Percentiles rank a stretch among this genome's conserved stretches.
Conservation (phyloP, 2,329 filamentous ascomycete genomes). For the Venturia pyrina region DNA sequence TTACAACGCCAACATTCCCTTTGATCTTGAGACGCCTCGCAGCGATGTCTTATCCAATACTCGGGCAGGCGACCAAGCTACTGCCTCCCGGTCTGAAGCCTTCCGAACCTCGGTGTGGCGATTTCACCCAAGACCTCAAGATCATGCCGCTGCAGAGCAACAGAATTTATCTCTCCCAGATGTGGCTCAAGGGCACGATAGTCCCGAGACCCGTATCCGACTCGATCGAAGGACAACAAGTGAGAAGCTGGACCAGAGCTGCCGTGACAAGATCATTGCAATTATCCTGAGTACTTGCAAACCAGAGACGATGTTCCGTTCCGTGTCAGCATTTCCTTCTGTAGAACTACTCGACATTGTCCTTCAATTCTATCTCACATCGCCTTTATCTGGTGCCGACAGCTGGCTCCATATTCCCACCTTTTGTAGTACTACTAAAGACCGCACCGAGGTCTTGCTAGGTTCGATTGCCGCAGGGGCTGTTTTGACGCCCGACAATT, state of each 20-base stretch:
- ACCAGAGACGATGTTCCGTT: slow-evolving; percentile 37
- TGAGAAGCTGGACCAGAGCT: slow-evolving; percentile 31
- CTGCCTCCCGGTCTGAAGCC: slow-evolving; percentile 16
- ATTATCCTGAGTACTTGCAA: slow-evolving; percentile 53
- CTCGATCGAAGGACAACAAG: slow-evolving; percentile 31
- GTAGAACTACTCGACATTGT: slow-evolving; percentile 51
- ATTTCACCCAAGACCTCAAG: slow-evolving; percentile 27
- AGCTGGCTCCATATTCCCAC: slow-evolving; percentile 54
- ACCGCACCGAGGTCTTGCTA: slow-evolving; percentile 48
- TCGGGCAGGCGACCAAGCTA: slow-evolving; percentile 16
- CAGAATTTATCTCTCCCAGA: slow-evolving; percentile 30
- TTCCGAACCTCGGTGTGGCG: slow-evolving; percentile 37
- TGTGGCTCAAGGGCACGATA: slow-evolving; percentile 21
- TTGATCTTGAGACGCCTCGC: slow-evolving; percentile 22
- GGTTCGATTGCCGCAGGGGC: slow-evolving; percentile 53
- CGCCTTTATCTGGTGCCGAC: slow-evolving; percentile 46
- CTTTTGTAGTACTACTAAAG: slow-evolving; percentile 43
- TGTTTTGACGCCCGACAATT: slow-evolving; percentile 45
- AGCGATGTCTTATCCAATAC: slow-evolving; percentile 10
- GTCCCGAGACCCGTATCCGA: slow-evolving; percentile 20
- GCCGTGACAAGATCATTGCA: slow-evolving; percentile 51
- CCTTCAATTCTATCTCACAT: slow-evolving; percentile 50
- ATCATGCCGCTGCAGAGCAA: slow-evolving; percentile 21
- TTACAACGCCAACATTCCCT: slow-evolving; percentile 35
- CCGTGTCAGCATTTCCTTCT: slow-evolving; percentile 53